Conservation (phyloP, 345 rosid genomes). For the Bruguiera gymnorhiza region DNA sequence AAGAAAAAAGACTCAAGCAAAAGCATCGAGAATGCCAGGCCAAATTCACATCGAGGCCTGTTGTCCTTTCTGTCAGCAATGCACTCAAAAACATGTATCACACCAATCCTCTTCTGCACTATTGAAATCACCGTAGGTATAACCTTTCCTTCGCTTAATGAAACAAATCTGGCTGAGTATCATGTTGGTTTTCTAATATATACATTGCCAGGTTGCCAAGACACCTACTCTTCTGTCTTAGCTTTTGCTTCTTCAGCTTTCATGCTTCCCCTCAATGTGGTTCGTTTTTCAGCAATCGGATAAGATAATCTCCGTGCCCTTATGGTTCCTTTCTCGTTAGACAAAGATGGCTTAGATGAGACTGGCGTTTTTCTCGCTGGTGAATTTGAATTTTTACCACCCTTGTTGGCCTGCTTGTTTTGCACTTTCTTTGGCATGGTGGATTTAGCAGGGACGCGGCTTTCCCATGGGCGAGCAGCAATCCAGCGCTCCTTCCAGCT, state of each 20-base stretch:
- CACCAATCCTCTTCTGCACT: not conserved
- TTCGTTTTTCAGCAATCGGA: constrained; percentile 50
- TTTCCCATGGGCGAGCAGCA: constrained; percentile 93
- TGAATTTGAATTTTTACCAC: constrained; percentile 35
- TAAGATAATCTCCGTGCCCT: constrained; percentile 66
- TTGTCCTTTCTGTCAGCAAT: not conserved
- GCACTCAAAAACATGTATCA: not conserved
- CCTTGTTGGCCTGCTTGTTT: constrained; percentile 42
- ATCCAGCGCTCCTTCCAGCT: constrained; percentile 98
- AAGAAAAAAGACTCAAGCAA: no score
- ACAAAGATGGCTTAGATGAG: constrained; percentile 39
- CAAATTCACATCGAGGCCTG: constrained; percentile 3
- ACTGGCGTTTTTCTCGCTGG: constrained; percentile 48
- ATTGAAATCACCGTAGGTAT: not conserved
- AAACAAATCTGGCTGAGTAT: constrained; percentile 3
- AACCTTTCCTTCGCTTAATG: not conserved
- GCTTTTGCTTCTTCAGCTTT: constrained; percentile 26
- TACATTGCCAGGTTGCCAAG: constrained; percentile 1
- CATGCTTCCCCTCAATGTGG: constrained; percentile 20
- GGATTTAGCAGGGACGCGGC: constrained; percentile 42
- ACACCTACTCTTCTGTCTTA: constrained; percentile 19
- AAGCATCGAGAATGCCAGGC: not conserved
- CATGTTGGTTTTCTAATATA: not conserved
- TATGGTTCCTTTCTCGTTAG: constrained; percentile 37
- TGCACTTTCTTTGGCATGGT: constrained; percentile 52